Conservation (phyloP, 768 basidiomycete genomes). For the Tulasnella sp. region DNA sequence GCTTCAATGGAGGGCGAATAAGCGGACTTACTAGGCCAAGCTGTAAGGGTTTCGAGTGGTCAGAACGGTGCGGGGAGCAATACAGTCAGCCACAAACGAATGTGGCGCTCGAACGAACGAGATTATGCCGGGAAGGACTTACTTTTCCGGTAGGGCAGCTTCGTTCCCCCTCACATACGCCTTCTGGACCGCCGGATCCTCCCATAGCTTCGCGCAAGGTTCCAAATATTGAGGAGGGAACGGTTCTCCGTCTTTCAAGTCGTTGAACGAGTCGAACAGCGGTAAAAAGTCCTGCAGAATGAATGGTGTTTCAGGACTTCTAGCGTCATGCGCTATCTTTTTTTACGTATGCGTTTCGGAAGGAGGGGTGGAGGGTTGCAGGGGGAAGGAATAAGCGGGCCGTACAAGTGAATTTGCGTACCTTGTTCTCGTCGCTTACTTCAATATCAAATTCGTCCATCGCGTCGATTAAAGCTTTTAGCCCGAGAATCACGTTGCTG, state of each 20-base stretch:
- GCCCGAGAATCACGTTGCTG: slow-evolving; percentile 83
- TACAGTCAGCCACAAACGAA: background rate
- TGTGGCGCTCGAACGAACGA: background rate
- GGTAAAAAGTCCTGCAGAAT: slow-evolving; percentile 47
- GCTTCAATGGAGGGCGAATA: background rate
- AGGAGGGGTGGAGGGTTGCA: background rate
- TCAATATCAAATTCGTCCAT: slow-evolving; percentile 86
- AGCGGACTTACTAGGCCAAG: slow-evolving; percentile 23
- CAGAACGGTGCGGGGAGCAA: background rate
- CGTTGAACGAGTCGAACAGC: slow-evolving; percentile 61
- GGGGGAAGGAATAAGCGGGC: background rate
- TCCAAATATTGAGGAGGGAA: slow-evolving; percentile 68
- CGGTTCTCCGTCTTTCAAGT: slow-evolving; percentile 73
- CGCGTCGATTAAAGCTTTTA: slow-evolving; percentile 76
- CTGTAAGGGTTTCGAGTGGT: background rate
- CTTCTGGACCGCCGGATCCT: slow-evolving; percentile 65
- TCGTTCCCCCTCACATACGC: slow-evolving; percentile 85
- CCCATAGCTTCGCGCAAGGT: slow-evolving; percentile 70
- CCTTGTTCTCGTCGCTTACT: slow-evolving; percentile 57
- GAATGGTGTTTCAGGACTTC: background rate
- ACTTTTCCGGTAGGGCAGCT: slow-evolving; percentile 90
- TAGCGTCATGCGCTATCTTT: background rate
- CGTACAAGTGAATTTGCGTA: slow-evolving; percentile 26
- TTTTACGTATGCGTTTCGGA: background rate
- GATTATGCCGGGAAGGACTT: slow-evolving; percentile 34